These are phyloP conservation scores for Paraphoma chrysanthemicola DNA, from an alignment of 2,329 filamentous ascomycete species.

Conservation along the genomic window DNA sequence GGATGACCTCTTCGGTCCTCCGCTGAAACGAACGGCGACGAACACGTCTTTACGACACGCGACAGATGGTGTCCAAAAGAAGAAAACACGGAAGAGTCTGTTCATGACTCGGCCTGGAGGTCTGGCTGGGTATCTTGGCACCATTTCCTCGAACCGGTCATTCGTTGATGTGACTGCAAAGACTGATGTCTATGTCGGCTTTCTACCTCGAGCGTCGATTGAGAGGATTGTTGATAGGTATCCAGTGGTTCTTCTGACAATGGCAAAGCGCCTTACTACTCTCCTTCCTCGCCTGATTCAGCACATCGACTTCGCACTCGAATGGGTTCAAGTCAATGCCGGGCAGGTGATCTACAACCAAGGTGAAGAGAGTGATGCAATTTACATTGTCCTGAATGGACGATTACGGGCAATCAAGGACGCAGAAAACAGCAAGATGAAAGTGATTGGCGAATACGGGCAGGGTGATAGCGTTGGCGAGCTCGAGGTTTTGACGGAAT, in stretches of 20 bases:
- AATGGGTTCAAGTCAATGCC: conserved; percentile 97
- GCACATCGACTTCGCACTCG: conserved; percentile 96
- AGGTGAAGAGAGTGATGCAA: conserved; percentile 94
- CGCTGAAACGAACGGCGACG: conserved; percentile 31
- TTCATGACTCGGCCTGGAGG: conserved; percentile 94
- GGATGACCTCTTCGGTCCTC: conserved; percentile 43
- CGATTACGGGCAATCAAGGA: conserved; percentile 86
- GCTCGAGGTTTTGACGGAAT: conserved; percentile 95
- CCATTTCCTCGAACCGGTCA: conserved; percentile 91
- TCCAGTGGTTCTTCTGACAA: conserved; percentile 88
- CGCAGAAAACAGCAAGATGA: conserved; percentile 79
- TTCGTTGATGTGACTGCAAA: conserved; percentile 97
- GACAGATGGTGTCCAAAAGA: conserved; percentile 51
- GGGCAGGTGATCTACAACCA: conserved; percentile 95
- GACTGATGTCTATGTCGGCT: conserved; percentile 97
- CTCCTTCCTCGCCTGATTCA: conserved; percentile 87
- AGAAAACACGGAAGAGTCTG: conserved; percentile 71
- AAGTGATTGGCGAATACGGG: conserved; percentile 88
- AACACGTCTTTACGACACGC: conserved; percentile 30
- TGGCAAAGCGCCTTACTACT: conserved; percentile 92
- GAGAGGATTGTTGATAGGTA: conserved; percentile 93
- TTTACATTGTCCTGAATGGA: conserved; percentile 96
- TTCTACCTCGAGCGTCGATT: conserved; percentile 82
- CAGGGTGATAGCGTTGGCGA: conserved; percentile 98
- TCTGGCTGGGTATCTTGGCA: conserved; percentile 91